Base-by-base conservation (phyloP, 2,329 filamentous ascomycete species). In the Pyricularia pennisetigena region DNA sequence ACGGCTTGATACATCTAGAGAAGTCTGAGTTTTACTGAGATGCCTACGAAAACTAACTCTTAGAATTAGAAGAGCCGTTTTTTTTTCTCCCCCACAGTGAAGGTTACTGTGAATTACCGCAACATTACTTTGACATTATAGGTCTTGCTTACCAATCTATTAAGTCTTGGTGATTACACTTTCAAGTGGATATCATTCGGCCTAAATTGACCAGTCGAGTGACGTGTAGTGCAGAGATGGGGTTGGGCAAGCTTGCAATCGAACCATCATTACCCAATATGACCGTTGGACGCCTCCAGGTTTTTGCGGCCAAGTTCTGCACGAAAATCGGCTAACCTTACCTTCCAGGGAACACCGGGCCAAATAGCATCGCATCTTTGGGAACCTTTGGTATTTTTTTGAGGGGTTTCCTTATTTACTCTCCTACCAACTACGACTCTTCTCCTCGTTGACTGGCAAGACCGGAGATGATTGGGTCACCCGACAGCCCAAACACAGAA, bases 1-100 rank as follows among this genome's bases (percentile, higher is more conserved):
- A 89, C 72, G 87, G 87, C 2, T 76, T 90, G 66, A 86, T 90
- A 68, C 86, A 89, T 72, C 79, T 90, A 4, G 85, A 88, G 73
- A 83, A 81, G 70, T 79, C 82, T 76, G 79, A 82, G 63, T 69
- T 81, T 24, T 79, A 79, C 65, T 73, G 41, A 68, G 10, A 57
- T 14, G 30, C 30, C 41, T 54, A 54, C 41, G 5, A 28, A 20
- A 29, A 16, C 28, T 12, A 4, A 61, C 16, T 7, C n/a, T 9
- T 67, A 24, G 16, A 26, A 41, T 32, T 1, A 54, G 16, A 54
- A 35, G 32, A 10, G 32, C 32, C 10, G 24, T 10, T 7, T 10
- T 24, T 28, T 16, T 63, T n/a, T n/a, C n/a, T n/a, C n/a, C n/a
- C n/a, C 29, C 3, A 35, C 16, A 28, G 59, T 28, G 16, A 16